These are phyloP conservation scores for Solioccasus polychromus DNA, from an alignment of 768 basidiomycete genomes.

Conservation along the genomic window DNA sequence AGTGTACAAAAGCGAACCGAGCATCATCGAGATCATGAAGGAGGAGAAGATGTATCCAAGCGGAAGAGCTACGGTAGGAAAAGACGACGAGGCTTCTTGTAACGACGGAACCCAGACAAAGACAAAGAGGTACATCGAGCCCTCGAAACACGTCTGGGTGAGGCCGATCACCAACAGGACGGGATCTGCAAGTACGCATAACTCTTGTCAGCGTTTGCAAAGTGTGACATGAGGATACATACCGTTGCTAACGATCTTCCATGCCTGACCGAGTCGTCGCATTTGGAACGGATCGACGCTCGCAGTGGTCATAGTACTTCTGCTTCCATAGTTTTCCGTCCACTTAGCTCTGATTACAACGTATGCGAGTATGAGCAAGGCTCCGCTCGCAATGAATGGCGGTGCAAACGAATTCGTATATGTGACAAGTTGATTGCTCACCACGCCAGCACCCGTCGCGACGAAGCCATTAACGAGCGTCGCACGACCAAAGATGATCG, in stretches of 20 bases:
- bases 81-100: constrained; percentile 52
- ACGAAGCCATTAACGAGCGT: constrained; percentile 73
- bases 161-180: constrained; percentile 63
- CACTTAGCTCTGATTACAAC: constrained; percentile 56
- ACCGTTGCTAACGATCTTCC: constrained; percentile 56
- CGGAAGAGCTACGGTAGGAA: constrained; percentile 45
- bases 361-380: constrained; percentile 51
- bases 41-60: constrained; percentile 78
- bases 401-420: constrained; percentile 49
- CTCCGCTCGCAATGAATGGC: constrained; percentile 66
- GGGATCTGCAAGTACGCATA: constrained; percentile 41
- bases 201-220: neutral
- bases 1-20: constrained; percentile 71
- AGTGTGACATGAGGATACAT: neutral
- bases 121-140: constrained; percentile 83
- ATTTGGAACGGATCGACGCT: constrained; percentile 47
- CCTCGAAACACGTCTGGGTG: constrained; percentile 80
- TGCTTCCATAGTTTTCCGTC: constrained; percentile 68
- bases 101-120: constrained; percentile 80
- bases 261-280: constrained; percentile 51
- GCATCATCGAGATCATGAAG: constrained; percentile 83
- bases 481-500: constrained; percentile 68
- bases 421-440: constrained; percentile 62
- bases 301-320: constrained; percentile 24
- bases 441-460: constrained; percentile 63